Conservation (phyloP, 345 rosid species). For the Camelina neglecta region DNA sequence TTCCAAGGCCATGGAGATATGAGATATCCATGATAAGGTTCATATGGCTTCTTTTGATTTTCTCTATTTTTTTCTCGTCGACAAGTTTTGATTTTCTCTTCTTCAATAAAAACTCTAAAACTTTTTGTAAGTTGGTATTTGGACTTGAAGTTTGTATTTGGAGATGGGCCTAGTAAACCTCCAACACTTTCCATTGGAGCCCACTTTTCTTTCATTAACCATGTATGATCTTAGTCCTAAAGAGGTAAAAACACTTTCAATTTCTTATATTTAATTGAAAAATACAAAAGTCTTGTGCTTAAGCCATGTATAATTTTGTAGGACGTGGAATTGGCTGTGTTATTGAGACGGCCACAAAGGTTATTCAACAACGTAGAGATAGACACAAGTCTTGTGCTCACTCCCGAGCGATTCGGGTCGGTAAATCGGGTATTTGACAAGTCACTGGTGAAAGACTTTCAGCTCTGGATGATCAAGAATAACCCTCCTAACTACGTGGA, state of each 20-base stretch:
- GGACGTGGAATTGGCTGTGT: conserved; percentile 62
- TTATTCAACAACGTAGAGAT: conserved; percentile 48
- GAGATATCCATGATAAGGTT: conserved; percentile 26
- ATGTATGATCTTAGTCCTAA: conserved; percentile 60
- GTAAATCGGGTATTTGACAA: conserved; percentile 56
- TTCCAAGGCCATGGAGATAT: conserved; percentile 27
- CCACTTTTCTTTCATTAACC: conserved; percentile 38
- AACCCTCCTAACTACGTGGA: conserved; percentile 58
- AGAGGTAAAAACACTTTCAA: conserved; percentile 43
- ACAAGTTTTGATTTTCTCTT: background rate
- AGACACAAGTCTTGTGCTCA: conserved; percentile 45
- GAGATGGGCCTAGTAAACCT: conserved; percentile 49
- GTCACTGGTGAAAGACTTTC: conserved; percentile 33
- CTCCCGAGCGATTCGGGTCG: conserved; percentile 52
- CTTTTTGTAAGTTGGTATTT: conserved; percentile 39
- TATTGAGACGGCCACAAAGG: conserved; percentile 50
- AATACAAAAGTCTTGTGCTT: background rate
- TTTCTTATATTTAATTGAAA: background rate
- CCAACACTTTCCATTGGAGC: conserved; percentile 54
- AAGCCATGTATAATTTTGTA: background rate
- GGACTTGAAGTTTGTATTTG: conserved; percentile 49
- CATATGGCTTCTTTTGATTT: conserved; percentile 29
- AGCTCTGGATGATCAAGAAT: conserved; percentile 50
- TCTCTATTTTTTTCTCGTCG: background rate
- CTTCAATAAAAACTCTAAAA: background rate